Evolutionary conservation across 345 rosid genomes (phyloP).

Genomic region (Boechera stricta): DNA sequence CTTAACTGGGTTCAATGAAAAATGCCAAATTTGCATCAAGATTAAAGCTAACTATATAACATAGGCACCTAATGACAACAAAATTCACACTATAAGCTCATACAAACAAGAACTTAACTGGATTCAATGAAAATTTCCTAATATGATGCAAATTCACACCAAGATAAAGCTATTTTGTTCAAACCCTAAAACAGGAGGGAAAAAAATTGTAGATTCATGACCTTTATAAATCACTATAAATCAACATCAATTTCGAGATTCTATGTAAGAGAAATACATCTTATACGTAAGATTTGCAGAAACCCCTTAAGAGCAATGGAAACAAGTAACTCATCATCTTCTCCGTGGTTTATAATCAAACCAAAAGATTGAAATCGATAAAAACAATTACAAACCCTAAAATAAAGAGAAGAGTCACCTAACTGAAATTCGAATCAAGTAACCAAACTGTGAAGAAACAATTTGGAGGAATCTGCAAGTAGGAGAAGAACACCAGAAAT

Average conservation of each 20-base stretch:
- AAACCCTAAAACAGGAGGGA: conserved; percentile 30
- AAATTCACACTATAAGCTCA: neutral
- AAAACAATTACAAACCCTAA: conserved; percentile 11
- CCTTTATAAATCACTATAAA: neutral
- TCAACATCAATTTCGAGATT: neutral
- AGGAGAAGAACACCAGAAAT: conserved; percentile 25
- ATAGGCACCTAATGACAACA: neutral
- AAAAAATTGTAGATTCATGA: neutral
- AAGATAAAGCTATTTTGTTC: conserved; percentile 10
- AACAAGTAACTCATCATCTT: neutral
- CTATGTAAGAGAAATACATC: neutral
- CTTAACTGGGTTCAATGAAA: conserved; percentile 8
- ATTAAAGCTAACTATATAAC: conserved; percentile 5
- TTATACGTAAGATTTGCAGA: neutral
- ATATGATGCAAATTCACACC: conserved; percentile 9
- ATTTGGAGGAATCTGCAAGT: neutral
- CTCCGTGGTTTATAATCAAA: neutral
- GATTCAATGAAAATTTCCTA: neutral
- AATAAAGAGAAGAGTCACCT: neutral
- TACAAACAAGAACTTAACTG: neutral
- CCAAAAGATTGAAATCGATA: conserved; percentile 20
- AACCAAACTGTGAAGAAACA: conserved; percentile 24
- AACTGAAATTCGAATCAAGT: neutral
- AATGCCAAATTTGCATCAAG: neutral
- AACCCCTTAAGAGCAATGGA: conserved; percentile 4